phyloP scores from a whole-genome alignment of 805 yeast species.

The Saccharomycopsis vini region DNA sequence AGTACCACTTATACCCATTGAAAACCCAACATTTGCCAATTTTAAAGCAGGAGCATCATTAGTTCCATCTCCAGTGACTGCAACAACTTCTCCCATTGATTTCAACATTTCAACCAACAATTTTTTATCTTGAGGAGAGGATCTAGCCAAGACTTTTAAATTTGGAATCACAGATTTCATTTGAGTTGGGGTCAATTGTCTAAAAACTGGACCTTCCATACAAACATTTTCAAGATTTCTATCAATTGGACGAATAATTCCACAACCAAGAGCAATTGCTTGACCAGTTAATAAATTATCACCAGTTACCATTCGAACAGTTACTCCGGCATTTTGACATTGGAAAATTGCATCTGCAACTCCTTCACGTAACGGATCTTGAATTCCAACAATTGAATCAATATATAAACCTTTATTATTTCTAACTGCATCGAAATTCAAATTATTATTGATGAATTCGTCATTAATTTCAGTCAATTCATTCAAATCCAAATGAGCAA shows the following conservation, averaged over 20 bases:
- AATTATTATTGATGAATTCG: neutral
- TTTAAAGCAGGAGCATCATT: slow-evolving; percentile 98
- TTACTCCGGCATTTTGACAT: slow-evolving; percentile 86
- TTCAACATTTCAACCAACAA: slow-evolving; percentile 74
- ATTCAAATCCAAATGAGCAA: slow-evolving; percentile 68
- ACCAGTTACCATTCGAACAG: slow-evolving; percentile 97
- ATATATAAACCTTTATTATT: slow-evolving; percentile 36
- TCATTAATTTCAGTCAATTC: slow-evolving; percentile 28
- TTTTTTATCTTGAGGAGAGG: slow-evolving; percentile 93
- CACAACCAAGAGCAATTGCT: slow-evolving; percentile 83
- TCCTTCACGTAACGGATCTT: slow-evolving; percentile 88
- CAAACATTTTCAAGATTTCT: slow-evolving; percentile 46
- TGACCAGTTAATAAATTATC: slow-evolving; percentile 87
- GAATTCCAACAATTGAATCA: slow-evolving; percentile 81
- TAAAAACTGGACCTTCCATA: slow-evolving; percentile 86
- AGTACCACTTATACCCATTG: slow-evolving; percentile 98
- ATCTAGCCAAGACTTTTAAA: slow-evolving; percentile 80
- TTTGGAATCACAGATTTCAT: slow-evolving; percentile 57
- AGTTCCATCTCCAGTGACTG: slow-evolving; percentile 99
- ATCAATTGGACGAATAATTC: slow-evolving; percentile 52
- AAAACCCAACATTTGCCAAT: slow-evolving; percentile 94
- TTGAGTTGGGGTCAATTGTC: slow-evolving; percentile 52
- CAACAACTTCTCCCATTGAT: slow-evolving; percentile 84
- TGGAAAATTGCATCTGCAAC: slow-evolving; percentile 82
- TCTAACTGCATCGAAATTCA: neutral